These are phyloP conservation scores for Gracilariopsis chorda DNA, from an alignment of 23 red algal species.

Conservation along the genomic window DNA sequence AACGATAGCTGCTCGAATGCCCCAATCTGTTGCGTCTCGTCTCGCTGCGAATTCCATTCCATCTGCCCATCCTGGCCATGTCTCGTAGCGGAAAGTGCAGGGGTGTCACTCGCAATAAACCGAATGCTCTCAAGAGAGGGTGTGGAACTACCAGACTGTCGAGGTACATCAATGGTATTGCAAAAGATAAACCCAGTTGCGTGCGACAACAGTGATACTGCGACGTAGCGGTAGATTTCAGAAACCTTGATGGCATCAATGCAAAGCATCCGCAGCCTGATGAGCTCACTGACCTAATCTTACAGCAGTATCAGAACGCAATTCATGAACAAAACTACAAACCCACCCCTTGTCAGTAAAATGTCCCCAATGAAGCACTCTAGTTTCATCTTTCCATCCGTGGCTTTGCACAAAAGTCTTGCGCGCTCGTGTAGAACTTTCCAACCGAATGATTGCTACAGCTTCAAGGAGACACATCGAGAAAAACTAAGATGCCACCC, in stretches of 20 bases:
- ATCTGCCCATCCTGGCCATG: neutral
- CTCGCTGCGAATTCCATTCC: neutral
- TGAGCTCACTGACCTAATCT: neutral
- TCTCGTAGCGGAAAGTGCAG: neutral
- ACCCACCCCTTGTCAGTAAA: neutral
- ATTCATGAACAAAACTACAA: neutral
- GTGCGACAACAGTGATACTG: conserved; percentile 8
- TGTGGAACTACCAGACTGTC: neutral
- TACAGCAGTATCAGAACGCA: neutral
- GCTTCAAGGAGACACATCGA: too few relatives aligned
- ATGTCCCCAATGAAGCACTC: too few relatives aligned
- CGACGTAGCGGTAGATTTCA: conserved; percentile 8
- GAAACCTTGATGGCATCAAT: neutral
- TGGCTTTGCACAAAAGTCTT: too few relatives aligned
- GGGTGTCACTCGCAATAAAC: conserved; percentile 9
- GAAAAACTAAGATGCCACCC: too few relatives aligned
- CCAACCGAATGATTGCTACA: too few relatives aligned
- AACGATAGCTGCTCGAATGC: conserved; percentile 30
- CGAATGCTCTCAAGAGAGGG: neutral
- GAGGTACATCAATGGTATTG: neutral
- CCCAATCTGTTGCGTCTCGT: neutral
- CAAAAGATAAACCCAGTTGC: conserved; percentile 6
- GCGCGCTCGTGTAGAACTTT: too few relatives aligned
- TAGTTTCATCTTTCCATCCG: too few relatives aligned
- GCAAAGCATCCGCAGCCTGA: neutral